These are phyloP conservation scores for Magnusiomyces tetraspermus DNA, from an alignment of 1,139 yeast species.

Conservation along the genomic window DNA sequence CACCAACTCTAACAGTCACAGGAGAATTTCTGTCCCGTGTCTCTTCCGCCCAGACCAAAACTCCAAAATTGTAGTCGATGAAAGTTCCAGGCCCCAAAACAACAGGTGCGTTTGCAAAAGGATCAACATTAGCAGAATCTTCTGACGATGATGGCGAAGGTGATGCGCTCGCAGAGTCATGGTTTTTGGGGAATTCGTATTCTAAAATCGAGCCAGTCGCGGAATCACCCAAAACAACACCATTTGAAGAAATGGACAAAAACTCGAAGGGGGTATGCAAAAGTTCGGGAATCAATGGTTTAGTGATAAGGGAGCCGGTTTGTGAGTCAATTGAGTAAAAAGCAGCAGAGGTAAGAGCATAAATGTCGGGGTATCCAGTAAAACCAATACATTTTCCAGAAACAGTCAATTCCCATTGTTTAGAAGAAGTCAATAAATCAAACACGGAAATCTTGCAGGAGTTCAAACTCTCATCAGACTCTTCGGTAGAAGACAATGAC, in stretches of 20 bases:
- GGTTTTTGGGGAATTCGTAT: not conserved
- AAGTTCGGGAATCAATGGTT: not conserved
- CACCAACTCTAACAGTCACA: not conserved
- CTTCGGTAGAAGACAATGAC: not conserved
- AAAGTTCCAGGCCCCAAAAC: not conserved
- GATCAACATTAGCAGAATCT: not conserved
- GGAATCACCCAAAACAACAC: not conserved
- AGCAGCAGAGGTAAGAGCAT: not conserved
- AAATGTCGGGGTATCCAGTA: not conserved
- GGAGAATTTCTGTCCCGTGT: not conserved
- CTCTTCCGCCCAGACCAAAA: conserved; percentile 1
- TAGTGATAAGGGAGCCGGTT: not conserved
- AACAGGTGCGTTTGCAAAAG: not conserved
- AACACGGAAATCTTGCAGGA: not conserved
- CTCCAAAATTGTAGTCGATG: not conserved
- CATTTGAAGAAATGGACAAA: not conserved
- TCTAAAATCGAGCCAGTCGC: not conserved
- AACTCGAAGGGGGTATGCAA: not conserved
- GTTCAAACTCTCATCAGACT: not conserved
- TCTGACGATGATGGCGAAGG: not conserved
- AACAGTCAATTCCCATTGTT: conserved; percentile 2
- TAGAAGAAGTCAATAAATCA: not conserved
- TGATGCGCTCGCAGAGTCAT: not conserved
- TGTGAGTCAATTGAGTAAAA: not conserved
- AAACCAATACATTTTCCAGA: not conserved